A percentile compares a stretch with the other conserved stretches of the same genome.
phyloP scores from a whole-genome alignment of 805 yeast genomes.

The Lipomyces yamanashiensis region DNA sequence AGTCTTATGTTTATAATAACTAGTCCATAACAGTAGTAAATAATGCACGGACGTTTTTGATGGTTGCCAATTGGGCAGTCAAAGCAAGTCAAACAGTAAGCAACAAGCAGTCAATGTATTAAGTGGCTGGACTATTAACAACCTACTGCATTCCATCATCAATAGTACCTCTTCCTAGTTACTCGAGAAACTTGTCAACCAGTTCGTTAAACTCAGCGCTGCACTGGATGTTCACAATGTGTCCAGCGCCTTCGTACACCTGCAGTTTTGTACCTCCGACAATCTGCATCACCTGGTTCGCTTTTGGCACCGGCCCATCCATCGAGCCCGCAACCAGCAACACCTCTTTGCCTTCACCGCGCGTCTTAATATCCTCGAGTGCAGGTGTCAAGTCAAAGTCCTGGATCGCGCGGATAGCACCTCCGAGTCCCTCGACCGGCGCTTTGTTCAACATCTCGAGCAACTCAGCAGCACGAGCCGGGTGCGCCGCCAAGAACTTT shows the following conservation, averaged over 20 bases:
- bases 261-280: conserved; percentile 19
- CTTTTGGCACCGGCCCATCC: conserved; percentile 29
- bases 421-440: conserved; percentile 25
- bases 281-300: conserved; percentile 18
- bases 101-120: too few relatives aligned
- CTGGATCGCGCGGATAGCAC: conserved; percentile 33
- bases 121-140: too few relatives aligned
- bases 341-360: conserved; percentile 20
- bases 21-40: too few relatives aligned
- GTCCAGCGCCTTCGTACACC: conserved; percentile 24
- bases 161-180: neutral
- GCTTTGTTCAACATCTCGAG: conserved; percentile 22
- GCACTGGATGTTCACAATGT: conserved; percentile 30
- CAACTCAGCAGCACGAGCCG: conserved; percentile 19
- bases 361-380: conserved; percentile 19
- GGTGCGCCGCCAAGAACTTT: conserved; percentile 17
- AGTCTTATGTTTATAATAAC: too few relatives aligned
- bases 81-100: too few relatives aligned
- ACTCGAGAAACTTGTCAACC: conserved; percentile 28
- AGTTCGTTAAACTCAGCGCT: conserved; percentile 22
- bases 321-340: conserved; percentile 28
- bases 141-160: too few relatives aligned
- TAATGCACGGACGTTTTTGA: too few relatives aligned
- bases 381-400: conserved; percentile 28
- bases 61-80: too few relatives aligned